A percentile compares a stretch with the other conserved stretches of the same genome.
phyloP scores from a whole-genome alignment of 345 rosid genomes.

The Eucalyptus sp. region DNA sequence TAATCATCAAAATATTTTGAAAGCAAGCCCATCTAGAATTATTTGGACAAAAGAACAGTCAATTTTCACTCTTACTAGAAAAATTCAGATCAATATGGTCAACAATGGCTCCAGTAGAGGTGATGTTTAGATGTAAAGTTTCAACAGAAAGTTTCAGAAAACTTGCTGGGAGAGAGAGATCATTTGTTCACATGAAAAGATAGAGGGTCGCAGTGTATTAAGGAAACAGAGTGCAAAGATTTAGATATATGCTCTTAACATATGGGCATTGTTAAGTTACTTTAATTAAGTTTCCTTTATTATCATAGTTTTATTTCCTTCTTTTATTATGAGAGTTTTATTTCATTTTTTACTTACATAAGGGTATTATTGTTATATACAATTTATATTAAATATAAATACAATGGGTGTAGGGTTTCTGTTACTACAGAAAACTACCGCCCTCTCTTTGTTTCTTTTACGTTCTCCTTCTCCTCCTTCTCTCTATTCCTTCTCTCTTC shows the following conservation, averaged over 20 bases:
- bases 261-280: not conserved
- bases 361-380: too few relatives aligned
- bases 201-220: not conserved
- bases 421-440: too few relatives aligned
- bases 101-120: not conserved
- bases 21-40: not conserved
- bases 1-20: not conserved
- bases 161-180: not conserved
- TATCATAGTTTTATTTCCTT: too few relatives aligned
- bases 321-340: too few relatives aligned
- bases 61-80: not conserved
- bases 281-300: too few relatives aligned
- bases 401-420: too few relatives aligned
- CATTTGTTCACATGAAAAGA: not conserved
- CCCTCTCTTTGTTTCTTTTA: too few relatives aligned
- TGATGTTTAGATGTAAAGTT: not conserved
- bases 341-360: too few relatives aligned
- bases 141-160: not conserved
- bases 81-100: not conserved
- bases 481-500: too few relatives aligned
- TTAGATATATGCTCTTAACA: not conserved
- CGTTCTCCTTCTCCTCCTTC: too few relatives aligned
- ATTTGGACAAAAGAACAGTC: not conserved
- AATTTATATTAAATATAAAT: too few relatives aligned
- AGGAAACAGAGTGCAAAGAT: not conserved